A percentile compares a stretch with the other conserved stretches of the same genome.
These are phyloP conservation scores for Candolleomyces efflorescens DNA, from an alignment of 768 basidiomycete species.

Conservation along the genomic window DNA sequence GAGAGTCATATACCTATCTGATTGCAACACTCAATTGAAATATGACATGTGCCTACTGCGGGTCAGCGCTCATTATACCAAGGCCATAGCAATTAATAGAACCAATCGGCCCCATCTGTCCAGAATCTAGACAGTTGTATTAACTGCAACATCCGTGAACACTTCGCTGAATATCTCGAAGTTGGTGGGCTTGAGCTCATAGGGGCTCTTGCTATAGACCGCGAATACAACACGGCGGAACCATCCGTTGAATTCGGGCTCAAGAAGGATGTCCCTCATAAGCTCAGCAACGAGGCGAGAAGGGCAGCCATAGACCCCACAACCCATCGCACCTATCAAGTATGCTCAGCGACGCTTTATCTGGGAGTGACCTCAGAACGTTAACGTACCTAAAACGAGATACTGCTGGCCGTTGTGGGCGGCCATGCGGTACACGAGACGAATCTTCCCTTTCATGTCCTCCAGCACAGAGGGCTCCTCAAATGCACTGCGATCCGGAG, in stretches of 20 bases:
- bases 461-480: conserved; percentile 22
- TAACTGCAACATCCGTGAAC: conserved; percentile 15
- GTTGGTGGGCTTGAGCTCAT: conserved; percentile 26
- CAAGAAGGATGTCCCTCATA: conserved; percentile 37
- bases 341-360: neutral
- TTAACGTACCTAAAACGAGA: conserved; percentile 33
- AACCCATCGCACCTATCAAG: conserved; percentile 38
- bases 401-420: conserved; percentile 30
- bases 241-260: conserved; percentile 39
- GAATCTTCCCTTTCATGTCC: conserved; percentile 39
- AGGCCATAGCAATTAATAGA: too few species aligned
- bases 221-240: conserved; percentile 39
- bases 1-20: too few species aligned
- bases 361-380: neutral
- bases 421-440: conserved; percentile 40
- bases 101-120: too few species aligned
- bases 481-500: conserved; percentile 19
- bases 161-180: conserved; percentile 34
- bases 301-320: conserved; percentile 40
- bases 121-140: neutral
- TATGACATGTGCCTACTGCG: too few species aligned
- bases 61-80: too few species aligned
- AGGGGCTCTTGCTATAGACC: conserved; percentile 28
- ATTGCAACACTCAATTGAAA: too few species aligned
- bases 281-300: conserved; percentile 34